phyloP scores from a whole-genome alignment of 2,329 filamentous ascomycete genomes.

The Cercospora sp. region DNA sequence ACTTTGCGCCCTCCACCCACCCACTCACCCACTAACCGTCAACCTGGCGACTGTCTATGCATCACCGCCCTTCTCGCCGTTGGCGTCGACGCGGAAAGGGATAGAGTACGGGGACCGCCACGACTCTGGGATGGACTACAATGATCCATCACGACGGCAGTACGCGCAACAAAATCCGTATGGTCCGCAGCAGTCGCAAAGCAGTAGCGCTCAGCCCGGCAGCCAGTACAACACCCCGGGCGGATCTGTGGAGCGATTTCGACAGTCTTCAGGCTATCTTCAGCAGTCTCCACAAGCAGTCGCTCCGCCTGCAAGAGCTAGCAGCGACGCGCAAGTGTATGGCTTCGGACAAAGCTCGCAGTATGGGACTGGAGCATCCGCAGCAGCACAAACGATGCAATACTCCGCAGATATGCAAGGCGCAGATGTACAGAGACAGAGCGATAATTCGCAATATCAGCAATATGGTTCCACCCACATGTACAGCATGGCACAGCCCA shows the following conservation, averaged over 20 bases:
- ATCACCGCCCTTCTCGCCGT: constrained; percentile 37
- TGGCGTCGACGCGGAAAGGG: constrained; percentile 33
- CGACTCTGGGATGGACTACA: constrained; percentile 38
- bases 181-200: constrained; percentile 32
- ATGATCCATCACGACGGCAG: constrained; percentile 39
- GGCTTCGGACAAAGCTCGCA: constrained; percentile 59
- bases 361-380: constrained; percentile 57
- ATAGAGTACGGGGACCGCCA: constrained; percentile 26
- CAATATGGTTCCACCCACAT: constrained; percentile 62
- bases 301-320: constrained; percentile 42
- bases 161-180: constrained; percentile 36
- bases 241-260: constrained; percentile 51
- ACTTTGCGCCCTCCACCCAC: constrained; percentile 7
- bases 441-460: constrained; percentile 52
- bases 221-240: constrained; percentile 47
- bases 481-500: constrained; percentile 70
- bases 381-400: constrained; percentile 53
- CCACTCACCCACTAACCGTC: constrained; percentile 19
- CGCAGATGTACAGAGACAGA: constrained; percentile 58
- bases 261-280: constrained; percentile 47
- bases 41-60: constrained; percentile 38
- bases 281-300: constrained; percentile 47
- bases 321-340: constrained; percentile 45
- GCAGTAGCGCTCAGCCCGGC: constrained; percentile 38
- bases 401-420: constrained; percentile 49